A percentile compares a stretch with the other conserved stretches of the same genome.
phyloP scores from a whole-genome alignment of 2,329 filamentous ascomycete genomes.

The Ampelomyces quisqualis region DNA sequence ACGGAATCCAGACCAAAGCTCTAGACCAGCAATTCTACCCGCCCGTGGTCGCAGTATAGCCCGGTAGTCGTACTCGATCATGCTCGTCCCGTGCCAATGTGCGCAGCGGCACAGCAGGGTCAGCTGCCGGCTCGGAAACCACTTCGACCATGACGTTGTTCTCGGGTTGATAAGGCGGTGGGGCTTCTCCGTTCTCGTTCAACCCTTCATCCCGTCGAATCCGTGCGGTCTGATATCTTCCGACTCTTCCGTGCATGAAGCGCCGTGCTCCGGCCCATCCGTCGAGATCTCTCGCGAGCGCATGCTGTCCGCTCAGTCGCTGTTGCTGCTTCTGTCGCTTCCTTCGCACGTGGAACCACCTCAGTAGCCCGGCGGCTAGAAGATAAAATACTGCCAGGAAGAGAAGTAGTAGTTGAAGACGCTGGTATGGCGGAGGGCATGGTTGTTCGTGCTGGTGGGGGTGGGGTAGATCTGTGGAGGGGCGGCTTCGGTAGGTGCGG shows the following conservation, averaged over 20 bases:
- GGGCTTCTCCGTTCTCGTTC: slow-evolving; percentile 64
- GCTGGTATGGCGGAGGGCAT: slow-evolving; percentile 12
- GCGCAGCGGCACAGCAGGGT: slow-evolving; percentile 42
- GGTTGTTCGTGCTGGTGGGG: slow-evolving; percentile 3
- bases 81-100: slow-evolving; percentile 41
- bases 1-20: too few relatives aligned
- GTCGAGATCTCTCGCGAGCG: slow-evolving; percentile 41
- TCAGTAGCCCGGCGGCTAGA: slow-evolving; percentile 45
- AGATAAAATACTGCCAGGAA: slow-evolving; percentile 57
- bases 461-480: slow-evolving; percentile 12
- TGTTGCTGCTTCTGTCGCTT: slow-evolving; percentile 36
- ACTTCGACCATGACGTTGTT: slow-evolving; percentile 19
- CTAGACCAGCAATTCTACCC: too few relatives aligned
- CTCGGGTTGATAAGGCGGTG: slow-evolving; percentile 59
- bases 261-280: slow-evolving; percentile 36
- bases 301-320: slow-evolving; percentile 33
- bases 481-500: slow-evolving; percentile 1
- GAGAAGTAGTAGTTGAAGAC: slow-evolving; percentile 56
- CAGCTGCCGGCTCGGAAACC: slow-evolving; percentile 1
- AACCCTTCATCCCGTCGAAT: slow-evolving; percentile 56
- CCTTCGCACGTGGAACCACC: slow-evolving; percentile 50
- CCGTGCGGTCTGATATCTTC: slow-evolving; percentile 18
- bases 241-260: slow-evolving; percentile 31
- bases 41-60: slow-evolving; percentile 41
- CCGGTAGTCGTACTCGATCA: slow-evolving; percentile 40